These are phyloP conservation scores for Euphorbia tirucalli DNA, from an alignment of 345 rosid species.

Conservation along the genomic window DNA sequence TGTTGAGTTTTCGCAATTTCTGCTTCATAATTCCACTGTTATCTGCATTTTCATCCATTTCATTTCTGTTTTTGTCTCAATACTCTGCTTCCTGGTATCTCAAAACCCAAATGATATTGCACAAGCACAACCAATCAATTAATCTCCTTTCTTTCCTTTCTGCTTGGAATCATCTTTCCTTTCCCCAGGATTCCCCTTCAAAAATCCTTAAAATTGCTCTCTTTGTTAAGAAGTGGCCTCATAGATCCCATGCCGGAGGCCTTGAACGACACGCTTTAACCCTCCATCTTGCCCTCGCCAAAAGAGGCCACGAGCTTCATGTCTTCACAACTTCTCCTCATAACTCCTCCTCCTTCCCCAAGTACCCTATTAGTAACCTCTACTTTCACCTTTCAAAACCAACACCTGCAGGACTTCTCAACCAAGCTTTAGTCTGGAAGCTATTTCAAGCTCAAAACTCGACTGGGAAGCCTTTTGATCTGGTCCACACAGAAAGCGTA, in stretches of 20 bases:
- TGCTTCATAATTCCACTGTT: conserved; percentile 42
- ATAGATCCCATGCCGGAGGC: conserved; percentile 76
- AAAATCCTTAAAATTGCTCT: conserved; percentile 66
- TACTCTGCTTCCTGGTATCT: conserved; percentile 43
- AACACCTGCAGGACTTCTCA: conserved; percentile 70
- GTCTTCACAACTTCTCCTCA: conserved; percentile 65
- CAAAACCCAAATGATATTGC: conserved; percentile 22
- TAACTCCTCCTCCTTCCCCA: conserved; percentile 53
- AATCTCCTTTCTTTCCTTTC: conserved; percentile 57
- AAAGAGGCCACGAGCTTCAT: conserved; percentile 84
- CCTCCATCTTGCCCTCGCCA: conserved; percentile 76
- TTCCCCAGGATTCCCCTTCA: conserved; percentile 35
- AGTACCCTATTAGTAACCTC: conserved; percentile 42
- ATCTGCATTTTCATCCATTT: conserved; percentile 51
- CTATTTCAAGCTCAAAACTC: conserved; percentile 66
- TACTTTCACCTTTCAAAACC: conserved; percentile 72
- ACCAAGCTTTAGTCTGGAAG: conserved; percentile 68
- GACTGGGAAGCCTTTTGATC: conserved; percentile 71
- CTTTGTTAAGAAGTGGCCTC: conserved; percentile 92
- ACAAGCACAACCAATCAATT: conserved; percentile 37
- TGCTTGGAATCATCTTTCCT: conserved; percentile 77
- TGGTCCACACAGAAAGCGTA: conserved; percentile 81
- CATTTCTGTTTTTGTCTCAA: conserved; percentile 51
- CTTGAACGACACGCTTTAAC: conserved; percentile 87
- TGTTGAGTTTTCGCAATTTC: conserved; percentile 51